Evolutionary conservation across 2,329 filamentous ascomycete genomes (phyloP), one percentile per base, ranked within the genome.

Genomic region (Trichoderma pleuroti): DNA sequence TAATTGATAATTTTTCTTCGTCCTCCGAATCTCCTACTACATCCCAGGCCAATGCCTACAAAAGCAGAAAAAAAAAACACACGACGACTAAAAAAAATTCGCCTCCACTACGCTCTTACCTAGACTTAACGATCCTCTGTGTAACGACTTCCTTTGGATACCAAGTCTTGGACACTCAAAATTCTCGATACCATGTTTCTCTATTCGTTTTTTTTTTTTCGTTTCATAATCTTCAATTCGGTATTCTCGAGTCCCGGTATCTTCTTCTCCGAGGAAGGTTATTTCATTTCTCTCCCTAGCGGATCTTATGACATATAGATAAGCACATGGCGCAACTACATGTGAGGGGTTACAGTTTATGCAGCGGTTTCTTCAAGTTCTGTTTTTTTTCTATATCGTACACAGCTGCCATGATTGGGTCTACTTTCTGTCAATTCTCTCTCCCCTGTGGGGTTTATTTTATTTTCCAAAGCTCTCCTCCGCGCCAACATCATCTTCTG

Each of bases 351-450:
- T 68, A 56, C 36, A 56, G 72, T 77, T 75, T 76, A 72, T 68
- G 76, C 74, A 75, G 75, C 74, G 76, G 76, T 75, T 61, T 24
- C 26, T 46, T 67, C 28, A 57, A 30, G 21, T n/a, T 49, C 16
- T 30, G 52, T 56, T 28, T 54, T 61, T 70, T 21, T 49, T 59
- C n/a, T 63, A 52, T 59, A 36, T 42, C 46, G 24, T 42, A 63
- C 34, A 62, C 59, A 63, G 57, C 46, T 62, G 46, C 42, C 36
- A 69, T 63, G 67, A 69, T 59, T 59, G 56, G 65, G 65, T 68
- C 65, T 68, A 68, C 24, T 34, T 49, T 39, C 32, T 60, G 14
- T 32, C 18, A 21, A 12, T 46, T n/a, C 26, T 42, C 36, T 39
- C 18, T 42, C 54, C 65, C 28, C 26, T 46, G 32, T 21, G 10